Evolutionary conservation across 2,329 filamentous ascomycete genomes (phyloP).

Genomic region (Colletotrichum tamarilloi): DNA sequence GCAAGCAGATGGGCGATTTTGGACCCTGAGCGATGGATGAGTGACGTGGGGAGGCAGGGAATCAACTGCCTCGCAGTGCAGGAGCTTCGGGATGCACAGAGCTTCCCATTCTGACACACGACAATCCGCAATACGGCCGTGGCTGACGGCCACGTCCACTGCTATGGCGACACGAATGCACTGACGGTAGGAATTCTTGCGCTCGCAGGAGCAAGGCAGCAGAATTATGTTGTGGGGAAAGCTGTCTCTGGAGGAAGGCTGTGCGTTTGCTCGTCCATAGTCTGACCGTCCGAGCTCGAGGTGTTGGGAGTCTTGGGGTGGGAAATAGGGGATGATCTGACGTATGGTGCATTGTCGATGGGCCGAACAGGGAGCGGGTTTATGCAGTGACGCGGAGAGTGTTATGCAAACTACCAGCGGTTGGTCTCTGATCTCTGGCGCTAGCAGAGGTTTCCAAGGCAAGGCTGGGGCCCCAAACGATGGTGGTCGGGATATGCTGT

Average conservation of each 20-base stretch:
- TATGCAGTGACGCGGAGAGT: slow-evolving; percentile 27
- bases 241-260: neutral
- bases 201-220: slow-evolving; percentile 17
- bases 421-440: slow-evolving; percentile 1
- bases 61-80: neutral
- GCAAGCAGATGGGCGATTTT: neutral
- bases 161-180: slow-evolving; percentile 30
- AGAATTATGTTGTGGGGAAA: slow-evolving; percentile 17
- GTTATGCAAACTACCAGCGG: slow-evolving; percentile 24
- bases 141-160: slow-evolving; percentile 25
- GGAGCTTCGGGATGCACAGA: slow-evolving; percentile 9
- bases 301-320: neutral
- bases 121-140: neutral
- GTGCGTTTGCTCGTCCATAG: slow-evolving; percentile 9
- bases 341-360: slow-evolving; percentile 23
- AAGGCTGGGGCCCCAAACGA: slow-evolving; percentile 7
- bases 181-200: neutral
- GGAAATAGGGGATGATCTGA: slow-evolving; percentile 29
- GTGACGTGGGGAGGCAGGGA: slow-evolving; percentile 13
- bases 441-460: neutral
- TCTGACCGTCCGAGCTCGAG: neutral
- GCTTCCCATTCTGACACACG: neutral
- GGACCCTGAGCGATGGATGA: slow-evolving; percentile 11
- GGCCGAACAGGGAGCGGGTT: slow-evolving; percentile 23
- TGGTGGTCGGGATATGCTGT: slow-evolving; percentile 23